Evolutionary conservation across 257 asterid species (phyloP).

Genomic region (Nicotiana noctiflora): DNA sequence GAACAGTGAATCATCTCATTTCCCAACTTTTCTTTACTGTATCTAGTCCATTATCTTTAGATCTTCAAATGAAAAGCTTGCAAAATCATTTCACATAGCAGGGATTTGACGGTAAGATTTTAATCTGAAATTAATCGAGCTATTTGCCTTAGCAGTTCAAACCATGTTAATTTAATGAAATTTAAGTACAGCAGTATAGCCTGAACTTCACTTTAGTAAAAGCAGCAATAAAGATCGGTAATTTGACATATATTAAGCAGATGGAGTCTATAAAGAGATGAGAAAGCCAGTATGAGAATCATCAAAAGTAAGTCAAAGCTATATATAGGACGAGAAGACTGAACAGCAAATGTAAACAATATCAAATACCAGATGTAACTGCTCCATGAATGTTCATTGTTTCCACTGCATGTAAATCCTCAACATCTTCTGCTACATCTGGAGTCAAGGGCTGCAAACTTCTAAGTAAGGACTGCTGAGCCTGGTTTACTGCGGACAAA

Average conservation of each 20-base stretch:
- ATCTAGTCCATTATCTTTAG: not conserved
- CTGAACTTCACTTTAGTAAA: not conserved
- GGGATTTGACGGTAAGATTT: not conserved
- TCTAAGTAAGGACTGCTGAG: slow-evolving; percentile 39
- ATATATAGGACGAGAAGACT: not conserved
- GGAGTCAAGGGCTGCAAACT: slow-evolving; percentile 63
- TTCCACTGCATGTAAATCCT: slow-evolving; percentile 74
- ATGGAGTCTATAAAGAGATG: not conserved
- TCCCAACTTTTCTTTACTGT: not conserved
- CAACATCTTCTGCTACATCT: slow-evolving; percentile 52
- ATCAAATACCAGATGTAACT: slow-evolving; percentile 55
- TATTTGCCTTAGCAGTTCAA: not conserved
- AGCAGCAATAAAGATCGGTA: not conserved
- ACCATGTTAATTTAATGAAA: not conserved
- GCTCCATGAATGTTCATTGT: slow-evolving; percentile 66
- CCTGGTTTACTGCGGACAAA: slow-evolving; percentile 28
- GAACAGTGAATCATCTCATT: not conserved
- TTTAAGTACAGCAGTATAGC: not conserved
- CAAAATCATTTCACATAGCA: not conserved
- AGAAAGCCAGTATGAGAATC: not conserved
- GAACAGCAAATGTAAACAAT: no score
- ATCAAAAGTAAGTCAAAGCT: not conserved
- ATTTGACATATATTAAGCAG: not conserved
- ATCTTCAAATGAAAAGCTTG: not conserved
- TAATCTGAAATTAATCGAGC: not conserved